Evolutionary conservation across 2,329 filamentous ascomycete genomes (phyloP).

Genomic region (Clonostachys solani): DNA sequence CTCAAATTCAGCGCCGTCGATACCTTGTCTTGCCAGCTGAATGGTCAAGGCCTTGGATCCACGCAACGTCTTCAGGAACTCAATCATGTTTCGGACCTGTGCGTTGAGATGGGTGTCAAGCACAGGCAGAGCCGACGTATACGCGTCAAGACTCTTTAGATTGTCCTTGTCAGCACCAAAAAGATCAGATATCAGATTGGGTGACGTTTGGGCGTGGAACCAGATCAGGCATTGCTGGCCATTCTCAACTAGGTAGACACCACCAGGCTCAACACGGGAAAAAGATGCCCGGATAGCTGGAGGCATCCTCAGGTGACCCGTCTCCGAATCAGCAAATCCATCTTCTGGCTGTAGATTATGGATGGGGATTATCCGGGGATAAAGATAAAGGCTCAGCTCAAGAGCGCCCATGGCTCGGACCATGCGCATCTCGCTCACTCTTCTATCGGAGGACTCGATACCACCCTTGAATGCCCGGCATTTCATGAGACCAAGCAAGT

Average conservation of each 20-base stretch:
- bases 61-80: slow-evolving; percentile 75
- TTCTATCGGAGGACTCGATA: slow-evolving; percentile 82
- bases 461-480: slow-evolving; percentile 91
- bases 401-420: slow-evolving; percentile 81
- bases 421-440: slow-evolving; percentile 88
- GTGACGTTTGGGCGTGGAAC: slow-evolving; percentile 89
- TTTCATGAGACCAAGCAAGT: slow-evolving; percentile 85
- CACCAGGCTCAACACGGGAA: slow-evolving; percentile 83
- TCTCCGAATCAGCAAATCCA: slow-evolving; percentile 83
- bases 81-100: slow-evolving; percentile 88
- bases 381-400: slow-evolving; percentile 88
- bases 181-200: slow-evolving; percentile 84
- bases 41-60: slow-evolving; percentile 86
- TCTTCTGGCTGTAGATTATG: slow-evolving; percentile 86
- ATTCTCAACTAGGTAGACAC: slow-evolving; percentile 92
- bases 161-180: slow-evolving; percentile 72
- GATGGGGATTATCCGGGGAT: slow-evolving; percentile 87
- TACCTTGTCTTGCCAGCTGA: slow-evolving; percentile 84
- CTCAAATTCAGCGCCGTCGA: slow-evolving; percentile 95
- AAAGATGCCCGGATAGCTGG: slow-evolving; percentile 78
- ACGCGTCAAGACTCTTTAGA: slow-evolving; percentile 76
- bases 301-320: slow-evolving; percentile 83
- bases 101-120: slow-evolving; percentile 91
- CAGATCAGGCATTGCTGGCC: slow-evolving; percentile 89
- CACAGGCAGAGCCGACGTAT: slow-evolving; percentile 73